Conservation (phyloP, 306 rosid genomes). For the Adenanthera pavonina region DNA sequence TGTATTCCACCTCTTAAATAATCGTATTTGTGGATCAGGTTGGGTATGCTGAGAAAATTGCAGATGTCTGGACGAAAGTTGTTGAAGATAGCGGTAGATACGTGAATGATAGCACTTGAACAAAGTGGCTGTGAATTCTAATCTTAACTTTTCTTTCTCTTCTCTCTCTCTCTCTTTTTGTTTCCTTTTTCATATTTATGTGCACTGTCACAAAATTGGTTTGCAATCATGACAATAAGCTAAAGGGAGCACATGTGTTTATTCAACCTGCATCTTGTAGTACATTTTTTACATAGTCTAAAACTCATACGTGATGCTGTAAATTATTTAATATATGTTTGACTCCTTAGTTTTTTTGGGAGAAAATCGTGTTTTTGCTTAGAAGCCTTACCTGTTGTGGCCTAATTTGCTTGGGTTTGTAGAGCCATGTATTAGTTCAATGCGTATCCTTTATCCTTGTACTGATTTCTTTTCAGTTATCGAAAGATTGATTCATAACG, state of each 20-base stretch:
- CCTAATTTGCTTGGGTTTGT: not conserved
- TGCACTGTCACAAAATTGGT: conserved; percentile 33
- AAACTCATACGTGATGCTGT: conserved; percentile 36
- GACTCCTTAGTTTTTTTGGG: not conserved
- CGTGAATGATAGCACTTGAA: conserved; percentile 62
- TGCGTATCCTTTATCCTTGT: not conserved
- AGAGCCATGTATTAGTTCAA: not conserved
- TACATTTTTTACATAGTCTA: conserved; percentile 31
- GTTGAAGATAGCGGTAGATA: conserved; percentile 81
- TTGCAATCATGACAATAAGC: conserved; percentile 47
- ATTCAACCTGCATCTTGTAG: conserved; percentile 34
- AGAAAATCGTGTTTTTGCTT: not conserved
- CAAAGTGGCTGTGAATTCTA: conserved; percentile 48
- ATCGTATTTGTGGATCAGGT: conserved; percentile 56
- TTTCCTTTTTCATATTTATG: conserved; percentile 37
- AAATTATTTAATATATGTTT: conserved; percentile 41
- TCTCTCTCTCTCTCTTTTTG: not conserved
- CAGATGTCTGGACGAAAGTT: conserved; percentile 87
- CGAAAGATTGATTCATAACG: not conserved
- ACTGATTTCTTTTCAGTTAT: not conserved
- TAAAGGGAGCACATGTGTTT: conserved; percentile 32
- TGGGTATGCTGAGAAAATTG: conserved; percentile 95
- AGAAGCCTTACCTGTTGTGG: not conserved
- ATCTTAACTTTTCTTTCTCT: not conserved
- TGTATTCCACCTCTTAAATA: conserved; percentile 14